Base-by-base conservation (phyloP, 2,329 filamentous ascomycete species). In the Proliferodiscus dingleyae region DNA sequence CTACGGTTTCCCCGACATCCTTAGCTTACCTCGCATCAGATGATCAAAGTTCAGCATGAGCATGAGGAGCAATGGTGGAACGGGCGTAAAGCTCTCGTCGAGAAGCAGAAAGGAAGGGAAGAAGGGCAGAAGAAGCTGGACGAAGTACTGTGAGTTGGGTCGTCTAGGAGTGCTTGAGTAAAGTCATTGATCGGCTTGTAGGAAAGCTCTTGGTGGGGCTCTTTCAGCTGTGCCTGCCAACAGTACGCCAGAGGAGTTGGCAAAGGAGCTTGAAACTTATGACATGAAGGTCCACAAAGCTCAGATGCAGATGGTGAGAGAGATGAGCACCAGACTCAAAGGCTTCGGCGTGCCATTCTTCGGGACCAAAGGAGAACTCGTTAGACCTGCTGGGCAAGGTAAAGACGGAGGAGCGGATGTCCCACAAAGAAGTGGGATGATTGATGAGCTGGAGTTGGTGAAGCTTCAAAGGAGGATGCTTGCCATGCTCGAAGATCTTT, bases 281-380 rank as follows among this genome's bases (percentile, higher is more conserved):
- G 80, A 85, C 52, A 64, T 66, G 42, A 85, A 85, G 58, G 77
- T 85, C 13, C 77, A 83, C 54, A 71, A 68, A 44, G 80, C 80
- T 2, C 74, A 76, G 41, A 64, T 65, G 32, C 68, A 75, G 9
- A 83, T 86, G 81, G 71, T 75, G 0, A 68, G 70, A n/a, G 73
- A 74, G 11, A 77, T 83, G 63, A 70, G 68, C 5, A 61, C 64
- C 1, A 77, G 79, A 52, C 61, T 86, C 37, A 75, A 76, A 46
- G 66, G 63, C 6, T 60, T 85, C 24, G 78, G 75, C 7, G 72
- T 83, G 28, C 80, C 80, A 0, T 83, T 83, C 59, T 83, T 81
- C 56, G 74, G 72, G 5, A 73, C 75, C 22, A 68, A 67, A 45
- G 54, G 64, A 32, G 65, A 69, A 9, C 55, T 75, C 26, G 63